phyloP scores from a whole-genome alignment of 345 rosid genomes.

The Hevea brasiliensis region DNA sequence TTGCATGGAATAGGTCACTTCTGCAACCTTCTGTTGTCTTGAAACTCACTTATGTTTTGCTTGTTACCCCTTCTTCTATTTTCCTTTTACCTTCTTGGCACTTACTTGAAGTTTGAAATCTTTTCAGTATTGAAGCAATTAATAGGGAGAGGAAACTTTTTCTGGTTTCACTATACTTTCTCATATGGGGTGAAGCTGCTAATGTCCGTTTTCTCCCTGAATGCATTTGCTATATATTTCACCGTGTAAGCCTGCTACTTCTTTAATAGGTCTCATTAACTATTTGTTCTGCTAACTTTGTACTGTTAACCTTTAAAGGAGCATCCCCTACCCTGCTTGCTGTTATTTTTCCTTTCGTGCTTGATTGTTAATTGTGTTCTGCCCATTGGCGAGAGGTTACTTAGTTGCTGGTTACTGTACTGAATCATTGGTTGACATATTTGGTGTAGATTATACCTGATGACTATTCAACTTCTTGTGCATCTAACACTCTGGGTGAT shows the following conservation, averaged over 20 bases:
- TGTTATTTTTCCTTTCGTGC: neutral
- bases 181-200: conserved; percentile 99
- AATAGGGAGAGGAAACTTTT: conserved; percentile 87
- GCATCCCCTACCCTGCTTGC: neutral
- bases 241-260: conserved; percentile 58
- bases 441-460: neutral
- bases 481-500: neutral
- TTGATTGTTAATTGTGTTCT: neutral
- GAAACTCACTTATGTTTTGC: conserved; percentile 3
- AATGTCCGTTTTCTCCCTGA: conserved; percentile 98
- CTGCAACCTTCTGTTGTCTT: conserved; percentile 23
- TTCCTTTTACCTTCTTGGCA: neutral
- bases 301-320: neutral
- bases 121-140: conserved; percentile 77
- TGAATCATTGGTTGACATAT: neutral
- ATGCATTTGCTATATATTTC: conserved; percentile 95
- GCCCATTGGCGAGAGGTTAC: neutral
- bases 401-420: neutral
- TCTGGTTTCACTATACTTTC: conserved; percentile 86
- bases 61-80: neutral
- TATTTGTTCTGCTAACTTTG: neutral
- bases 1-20: conserved; percentile 76
- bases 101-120: neutral
- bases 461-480: neutral
- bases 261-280: neutral